Conservation (phyloP, 495 filamentous ascomycete species). For the Annulohypoxylon stygium region DNA sequence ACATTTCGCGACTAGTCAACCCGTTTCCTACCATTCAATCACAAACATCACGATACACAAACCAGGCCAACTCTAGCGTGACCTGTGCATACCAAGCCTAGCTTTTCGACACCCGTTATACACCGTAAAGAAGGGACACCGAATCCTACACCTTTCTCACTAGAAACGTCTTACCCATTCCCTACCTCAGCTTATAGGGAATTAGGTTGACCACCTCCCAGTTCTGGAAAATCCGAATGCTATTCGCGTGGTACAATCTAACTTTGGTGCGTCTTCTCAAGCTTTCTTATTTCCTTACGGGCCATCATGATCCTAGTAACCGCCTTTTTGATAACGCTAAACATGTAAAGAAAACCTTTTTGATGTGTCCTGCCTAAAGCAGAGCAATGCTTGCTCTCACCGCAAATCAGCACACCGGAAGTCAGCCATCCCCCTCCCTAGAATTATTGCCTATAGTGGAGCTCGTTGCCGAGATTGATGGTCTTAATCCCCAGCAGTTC, state of each 20-base stretch:
- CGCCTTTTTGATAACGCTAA: conserved; percentile 38
- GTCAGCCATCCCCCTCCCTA: conserved; percentile 13
- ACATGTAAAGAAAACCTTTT: conserved; percentile 23
- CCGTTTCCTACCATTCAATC: conserved; percentile 17
- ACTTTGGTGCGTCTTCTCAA: conserved; percentile 41
- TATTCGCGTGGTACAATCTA: conserved; percentile 51
- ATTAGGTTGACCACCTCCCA: conserved; percentile 29
- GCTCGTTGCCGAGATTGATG: conserved; percentile 29
- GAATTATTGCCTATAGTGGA: conserved; percentile 30
- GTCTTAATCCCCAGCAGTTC: conserved; percentile 30
- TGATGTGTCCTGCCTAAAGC: conserved; percentile 21
- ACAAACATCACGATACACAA: conserved; percentile 22
- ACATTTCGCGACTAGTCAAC: neutral
- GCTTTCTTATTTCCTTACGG: conserved; percentile 42
- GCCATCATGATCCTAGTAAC: conserved; percentile 23
- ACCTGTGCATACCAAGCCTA: conserved; percentile 23
- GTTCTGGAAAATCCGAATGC: conserved; percentile 42
- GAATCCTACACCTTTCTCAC: conserved; percentile 31
- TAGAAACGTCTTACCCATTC: conserved; percentile 21
- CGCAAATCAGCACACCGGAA: conserved; percentile 19
- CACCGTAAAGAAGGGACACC: conserved; percentile 23
- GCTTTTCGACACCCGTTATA: conserved; percentile 7
- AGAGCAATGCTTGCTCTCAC: conserved; percentile 27
- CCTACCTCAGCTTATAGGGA: conserved; percentile 5
- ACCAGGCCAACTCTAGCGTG: conserved; percentile 6